phyloP scores from a whole-genome alignment of 2,329 filamentous ascomycete genomes.

The Xylaria sp. region DNA sequence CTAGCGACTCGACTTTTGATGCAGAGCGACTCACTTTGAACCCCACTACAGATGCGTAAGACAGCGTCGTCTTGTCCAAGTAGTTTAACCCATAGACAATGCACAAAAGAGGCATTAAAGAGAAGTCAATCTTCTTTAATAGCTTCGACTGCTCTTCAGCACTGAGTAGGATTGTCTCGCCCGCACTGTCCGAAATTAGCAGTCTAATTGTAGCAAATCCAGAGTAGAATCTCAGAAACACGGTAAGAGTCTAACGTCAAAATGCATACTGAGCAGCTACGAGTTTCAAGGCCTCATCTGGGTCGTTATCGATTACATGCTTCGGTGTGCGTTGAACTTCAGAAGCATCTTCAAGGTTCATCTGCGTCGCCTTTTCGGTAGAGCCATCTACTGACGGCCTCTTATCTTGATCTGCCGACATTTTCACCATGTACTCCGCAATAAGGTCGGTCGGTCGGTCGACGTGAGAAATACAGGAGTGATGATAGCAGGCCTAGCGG shows the following conservation, averaged over 20 bases:
- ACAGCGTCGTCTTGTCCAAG: conserved; percentile 57
- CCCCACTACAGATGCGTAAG: conserved; percentile 65
- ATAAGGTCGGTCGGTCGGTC: not conserved
- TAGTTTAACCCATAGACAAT: conserved; percentile 68
- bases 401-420: conserved; percentile 16
- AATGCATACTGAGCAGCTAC: conserved; percentile 45
- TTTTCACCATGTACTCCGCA: conserved; percentile 1
- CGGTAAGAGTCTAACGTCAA: not conserved
- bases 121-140: conserved; percentile 57
- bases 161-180: conserved; percentile 51
- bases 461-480: not conserved
- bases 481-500: not conserved
- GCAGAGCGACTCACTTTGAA: conserved; percentile 50
- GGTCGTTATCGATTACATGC: conserved; percentile 53
- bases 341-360: conserved; percentile 16
- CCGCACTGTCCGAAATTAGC: conserved; percentile 37
- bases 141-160: conserved; percentile 54
- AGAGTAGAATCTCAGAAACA: not conserved
- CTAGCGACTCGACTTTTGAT: not conserved
- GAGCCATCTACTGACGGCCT: conserved; percentile 16
- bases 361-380: conserved; percentile 35
- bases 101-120: conserved; percentile 63
- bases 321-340: conserved; percentile 40
- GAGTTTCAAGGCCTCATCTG: conserved; percentile 56
- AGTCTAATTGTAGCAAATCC: not conserved